Base-by-base conservation (phyloP, 805 yeast genomes). In the Phaffomyces thermotolerans region DNA sequence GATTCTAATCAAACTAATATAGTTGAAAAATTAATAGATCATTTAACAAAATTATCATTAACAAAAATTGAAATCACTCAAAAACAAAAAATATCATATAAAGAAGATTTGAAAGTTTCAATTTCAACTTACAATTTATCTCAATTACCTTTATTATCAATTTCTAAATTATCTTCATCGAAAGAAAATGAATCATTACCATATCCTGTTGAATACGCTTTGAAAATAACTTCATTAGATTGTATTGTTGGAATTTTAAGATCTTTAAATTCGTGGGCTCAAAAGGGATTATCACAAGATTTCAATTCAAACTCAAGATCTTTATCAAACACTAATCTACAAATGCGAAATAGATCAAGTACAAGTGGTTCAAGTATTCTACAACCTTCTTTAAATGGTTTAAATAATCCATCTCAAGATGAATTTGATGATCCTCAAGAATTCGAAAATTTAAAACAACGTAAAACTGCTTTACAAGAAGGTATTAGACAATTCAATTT, bases 241-340 rank as follows among this genome's bases (percentile, higher is more conserved):
- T 82, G 91, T 48, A 73, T 89, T 36, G 93, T 91, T 13, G 84
- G 89, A 3, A 82, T 89, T 38, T 69, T 95, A 54, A 70, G 87
- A 53, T 86, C 96, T 0, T 69, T 93, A 37, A 74, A 84, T 54
- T 73, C 87, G 2, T 90, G 97, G 96, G 85, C 95, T 12, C 95
- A 85, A 48, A 78, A 82, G 45, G 79, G 79, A 0, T 47, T 73
- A 33, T 60, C 67, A 17, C 63, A 62, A 32, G 58, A 51, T 15
- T 39, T 30, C 29, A 38, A 36, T 9, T 27, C 30, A 25, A 47
- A 31, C 15, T 31, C 53, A 4, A 53, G 56, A 43, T 36, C 52
- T 1, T 47, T 56, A 0, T 47, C 56, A 6, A 31, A 39, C 4
- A 33, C 51, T 22, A 37, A 46, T 15, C 18, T 37, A n/a, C 36